Percentiles rank a stretch among this genome's conserved stretches.
Evolutionary conservation across 352 stramenopile species (phyloP).

Genomic region (Discostella stelligera): DNA sequence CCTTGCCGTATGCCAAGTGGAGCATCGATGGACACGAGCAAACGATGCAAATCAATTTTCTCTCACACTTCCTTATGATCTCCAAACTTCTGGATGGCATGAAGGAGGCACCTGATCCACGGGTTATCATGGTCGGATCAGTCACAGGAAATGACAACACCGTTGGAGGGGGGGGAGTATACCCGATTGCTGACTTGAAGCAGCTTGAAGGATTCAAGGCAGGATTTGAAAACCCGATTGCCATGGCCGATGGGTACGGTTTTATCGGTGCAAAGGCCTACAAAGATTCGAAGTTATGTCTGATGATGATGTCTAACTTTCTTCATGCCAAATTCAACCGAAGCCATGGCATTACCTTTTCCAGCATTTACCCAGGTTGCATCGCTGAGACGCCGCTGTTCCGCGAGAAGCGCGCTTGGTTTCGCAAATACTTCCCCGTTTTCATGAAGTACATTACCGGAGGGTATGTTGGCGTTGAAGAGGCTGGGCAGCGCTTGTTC

Average conservation of each 20-base stretch:
- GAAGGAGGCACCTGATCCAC: slow-evolving; percentile 66
- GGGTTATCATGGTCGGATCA: slow-evolving; percentile 81
- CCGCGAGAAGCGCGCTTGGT: slow-evolving; percentile 82
- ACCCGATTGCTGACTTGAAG: slow-evolving; percentile 84
- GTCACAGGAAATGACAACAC: slow-evolving; percentile 86
- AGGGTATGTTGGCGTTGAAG: slow-evolving; percentile 82
- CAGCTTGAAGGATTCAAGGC: slow-evolving; percentile 82
- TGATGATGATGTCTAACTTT: slow-evolving; percentile 86
- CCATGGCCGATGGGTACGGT: slow-evolving; percentile 83
- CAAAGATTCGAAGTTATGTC: slow-evolving; percentile 84
- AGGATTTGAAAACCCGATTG: slow-evolving; percentile 81
- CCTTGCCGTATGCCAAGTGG: slow-evolving; percentile 82
- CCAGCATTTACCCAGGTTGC: slow-evolving; percentile 84
- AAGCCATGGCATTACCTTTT: slow-evolving; percentile 79
- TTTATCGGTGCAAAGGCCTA: slow-evolving; percentile 86
- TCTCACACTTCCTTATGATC: slow-evolving; percentile 87
- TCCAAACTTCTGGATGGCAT: slow-evolving; percentile 72
- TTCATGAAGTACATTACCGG: slow-evolving; percentile 87
- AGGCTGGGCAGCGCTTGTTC: slow-evolving; percentile 83
- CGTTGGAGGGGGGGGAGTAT: slow-evolving; percentile 83
- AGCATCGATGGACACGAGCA: slow-evolving; percentile 86
- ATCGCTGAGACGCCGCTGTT: slow-evolving; percentile 84
- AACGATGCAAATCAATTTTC: slow-evolving; percentile 87
- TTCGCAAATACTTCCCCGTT: slow-evolving; percentile 85
- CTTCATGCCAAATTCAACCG: slow-evolving; percentile 82